phyloP scores from a whole-genome alignment of 2,329 filamentous ascomycete species.

The Curvularia spicifera region DNA sequence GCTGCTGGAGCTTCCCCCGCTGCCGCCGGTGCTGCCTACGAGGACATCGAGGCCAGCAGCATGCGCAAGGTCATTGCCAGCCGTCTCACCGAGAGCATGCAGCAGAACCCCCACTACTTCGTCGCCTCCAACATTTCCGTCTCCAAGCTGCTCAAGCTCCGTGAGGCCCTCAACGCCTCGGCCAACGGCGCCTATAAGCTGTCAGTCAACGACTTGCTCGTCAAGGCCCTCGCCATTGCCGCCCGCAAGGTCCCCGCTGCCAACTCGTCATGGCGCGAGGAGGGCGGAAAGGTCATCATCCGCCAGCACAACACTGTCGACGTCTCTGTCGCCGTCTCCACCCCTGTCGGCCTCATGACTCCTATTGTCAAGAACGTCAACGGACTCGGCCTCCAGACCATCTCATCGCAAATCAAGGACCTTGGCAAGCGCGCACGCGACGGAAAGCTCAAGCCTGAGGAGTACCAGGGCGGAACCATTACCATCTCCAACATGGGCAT shows the following conservation, averaged over 20 bases:
- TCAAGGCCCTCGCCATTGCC: conserved; percentile 91
- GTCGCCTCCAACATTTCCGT: conserved; percentile 91
- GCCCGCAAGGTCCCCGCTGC: conserved; percentile 92
- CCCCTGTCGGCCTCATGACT: conserved; percentile 92
- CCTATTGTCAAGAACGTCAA: conserved; percentile 93
- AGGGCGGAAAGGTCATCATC: conserved; percentile 78
- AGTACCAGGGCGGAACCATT: conserved; percentile 98
- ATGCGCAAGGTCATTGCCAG: conserved; percentile 99
- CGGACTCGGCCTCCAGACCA: conserved; percentile 82
- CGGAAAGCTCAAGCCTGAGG: conserved; percentile 98
- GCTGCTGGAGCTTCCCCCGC: conserved; percentile 55
- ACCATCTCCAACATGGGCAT: conserved; percentile 99
- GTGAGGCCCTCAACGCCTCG: conserved; percentile 86
- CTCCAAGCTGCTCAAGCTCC: conserved; percentile 93
- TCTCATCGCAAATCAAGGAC: conserved; percentile 91
- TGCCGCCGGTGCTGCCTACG: conserved; percentile 70
- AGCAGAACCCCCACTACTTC: conserved; percentile 98
- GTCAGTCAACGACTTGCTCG: conserved; percentile 99
- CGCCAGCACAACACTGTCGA: conserved; percentile 93
- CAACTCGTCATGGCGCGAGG: conserved; percentile 90
- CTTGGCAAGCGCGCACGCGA: conserved; percentile 95
- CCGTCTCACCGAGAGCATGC: conserved; percentile 85
- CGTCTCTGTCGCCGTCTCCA: conserved; percentile 94
- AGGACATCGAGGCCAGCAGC: conserved; percentile 82
- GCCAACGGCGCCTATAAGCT: conserved; percentile 96